Evolutionary conservation across 768 basidiomycete genomes (phyloP), one percentile per base, ranked within the genome.

Genomic region (Kwoniella pini): DNA sequence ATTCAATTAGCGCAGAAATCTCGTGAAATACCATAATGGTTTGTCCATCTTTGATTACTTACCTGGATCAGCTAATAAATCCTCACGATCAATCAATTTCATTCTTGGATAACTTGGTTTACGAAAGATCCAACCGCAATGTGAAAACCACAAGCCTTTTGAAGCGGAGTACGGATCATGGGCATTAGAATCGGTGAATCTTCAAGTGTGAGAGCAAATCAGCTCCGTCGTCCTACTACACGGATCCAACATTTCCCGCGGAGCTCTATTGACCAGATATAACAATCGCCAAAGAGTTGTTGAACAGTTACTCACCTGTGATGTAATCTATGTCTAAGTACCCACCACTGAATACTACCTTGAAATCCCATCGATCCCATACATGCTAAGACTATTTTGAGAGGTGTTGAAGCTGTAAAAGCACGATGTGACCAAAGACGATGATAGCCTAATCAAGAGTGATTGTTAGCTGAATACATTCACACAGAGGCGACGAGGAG

Each of bases 41-140:
- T 11, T 42, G 19, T 11, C 11, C 4, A n/a, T n/a, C n/a, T n/a
- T n/a, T n/a, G n/a, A 22, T 36, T 15, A 77, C 82, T 36, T 50
- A 88, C 88, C 86, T 42, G 85, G 84, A 73, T 90, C 89, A 24
- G 77, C 78, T 27, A 87, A 84, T 11, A 90, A 81, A 67, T 91
- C 88, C 15, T 83, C 83, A 52, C 83, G 80, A 59, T 90, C 88
- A 30, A 91, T 84, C 9, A 85, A 74, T 39, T 82, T 80, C 80
- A 90, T 80, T 21, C 84, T 81, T 27, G 82, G 80, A 70, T 90
- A 90, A 1, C 70, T 82, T 1, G 88, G 85, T 74, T 89, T 88
- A 80, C 81, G 85, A 75, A 91, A 90, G 68, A 90, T 90, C 89
- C 90, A 91, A 1, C 89, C 90, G 81, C 90, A 84, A 67, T 90